phyloP scores from a whole-genome alignment of 2,329 filamentous ascomycete genomes.

The Oidium heveae region DNA sequence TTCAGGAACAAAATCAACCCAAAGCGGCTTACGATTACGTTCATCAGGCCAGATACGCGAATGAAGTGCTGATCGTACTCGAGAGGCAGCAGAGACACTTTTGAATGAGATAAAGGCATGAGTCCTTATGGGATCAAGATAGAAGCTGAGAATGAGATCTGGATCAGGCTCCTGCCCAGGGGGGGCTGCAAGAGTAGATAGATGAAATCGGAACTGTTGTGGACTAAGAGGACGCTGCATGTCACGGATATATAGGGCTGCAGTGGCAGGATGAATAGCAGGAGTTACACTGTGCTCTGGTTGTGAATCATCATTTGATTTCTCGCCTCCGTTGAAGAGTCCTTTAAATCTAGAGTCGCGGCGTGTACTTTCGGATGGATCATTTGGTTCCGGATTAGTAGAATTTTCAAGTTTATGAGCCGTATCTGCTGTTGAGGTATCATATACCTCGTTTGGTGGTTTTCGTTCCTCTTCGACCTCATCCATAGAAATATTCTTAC shows the following conservation, averaged over 20 bases:
- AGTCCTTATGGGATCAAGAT: constrained; percentile 63
- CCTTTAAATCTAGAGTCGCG: constrained; percentile 22
- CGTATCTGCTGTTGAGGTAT: background rate
- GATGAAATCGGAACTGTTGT: constrained; percentile 37
- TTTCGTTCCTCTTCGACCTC: background rate
- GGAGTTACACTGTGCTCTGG: constrained; percentile 19
- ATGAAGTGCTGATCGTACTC: constrained; percentile 55
- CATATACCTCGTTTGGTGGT: background rate
- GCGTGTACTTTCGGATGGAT: background rate
- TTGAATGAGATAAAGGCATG: constrained; percentile 64
- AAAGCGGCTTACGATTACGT: constrained; percentile 56
- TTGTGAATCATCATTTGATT: constrained; percentile 6
- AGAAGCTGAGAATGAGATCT: constrained; percentile 39
- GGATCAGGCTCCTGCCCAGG: constrained; percentile 24
- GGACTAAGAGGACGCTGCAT: constrained; percentile 69
- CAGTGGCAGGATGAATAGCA: constrained; percentile 44
- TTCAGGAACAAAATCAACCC: constrained; percentile 72
- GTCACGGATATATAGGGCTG: constrained; percentile 68
- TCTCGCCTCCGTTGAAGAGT: constrained; percentile 13
- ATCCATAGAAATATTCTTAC: background rate
- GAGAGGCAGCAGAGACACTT: constrained; percentile 42
- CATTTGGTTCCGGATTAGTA: constrained; percentile 1
- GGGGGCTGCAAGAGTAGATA: constrained; percentile 41
- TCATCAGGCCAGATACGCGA: constrained; percentile 68
- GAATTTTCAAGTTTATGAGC: constrained; percentile 2